Evolutionary conservation across 495 filamentous ascomycete genomes (phyloP), one percentile per base, ranked within the genome.

Genomic region (Hypomontagnella monticulosa): DNA sequence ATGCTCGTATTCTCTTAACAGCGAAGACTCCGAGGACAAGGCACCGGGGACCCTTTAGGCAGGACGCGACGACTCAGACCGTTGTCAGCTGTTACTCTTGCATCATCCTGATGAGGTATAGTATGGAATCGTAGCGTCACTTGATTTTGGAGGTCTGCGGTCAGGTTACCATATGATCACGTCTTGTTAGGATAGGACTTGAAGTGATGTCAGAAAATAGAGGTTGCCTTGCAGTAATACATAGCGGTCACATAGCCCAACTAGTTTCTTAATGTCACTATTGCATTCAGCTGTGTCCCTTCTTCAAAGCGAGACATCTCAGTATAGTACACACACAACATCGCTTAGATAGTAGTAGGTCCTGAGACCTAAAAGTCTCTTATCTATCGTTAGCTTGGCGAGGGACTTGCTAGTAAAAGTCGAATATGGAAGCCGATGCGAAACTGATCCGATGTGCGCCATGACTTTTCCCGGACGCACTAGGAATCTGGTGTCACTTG

Each of bases 131-230:
- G 32, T 53, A 6, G 54, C 37, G 66, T 69, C 66, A 63, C 66
- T 69, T 69, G 66, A 69, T 60, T 47, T 55, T 46, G 16, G 12
- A 57, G 40, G 47, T 16, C 65, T 68, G 65, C 48, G 41, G 53
- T 49, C 37, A 59, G 18, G 38, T 52, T 43, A 20, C 49, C 49
- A 14, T 38, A 58, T 55, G 49, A 63, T 54, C 42, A 50, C 46
- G 47, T 15, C 52, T 40, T 16, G 38, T 18, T 41, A 16, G 16
- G 11, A 27, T 11, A 9, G 18, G 9, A 7, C 4, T 27, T 56
- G 19, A 48, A 40, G 34, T 47, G 52, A 57, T 57, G 57, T 61
- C 57, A 61, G 49, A 56, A 48, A 52, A 30, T 48, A 55, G 46
- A 11, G 3, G 9, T 30, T 36, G 40, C 20, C 58, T 61, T 18